These are phyloP conservation scores for Termitomyces sp. DNA, from an alignment of 768 basidiomycete species.

Conservation along the genomic window DNA sequence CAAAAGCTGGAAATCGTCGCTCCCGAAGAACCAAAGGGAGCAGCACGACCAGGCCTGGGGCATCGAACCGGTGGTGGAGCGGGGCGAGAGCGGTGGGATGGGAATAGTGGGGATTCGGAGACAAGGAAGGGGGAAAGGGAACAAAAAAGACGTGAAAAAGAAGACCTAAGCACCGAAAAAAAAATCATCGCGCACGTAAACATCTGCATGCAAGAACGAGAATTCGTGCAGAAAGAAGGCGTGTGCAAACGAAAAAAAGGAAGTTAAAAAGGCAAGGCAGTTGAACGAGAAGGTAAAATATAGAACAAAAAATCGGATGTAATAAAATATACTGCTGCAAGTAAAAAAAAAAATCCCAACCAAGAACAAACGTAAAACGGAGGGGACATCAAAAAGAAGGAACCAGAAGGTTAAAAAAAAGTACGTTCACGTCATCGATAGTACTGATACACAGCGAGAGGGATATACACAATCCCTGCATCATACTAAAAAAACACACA, in stretches of 20 bases:
- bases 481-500: constrained; percentile 5
- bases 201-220: neutral
- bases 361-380: neutral
- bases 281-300: neutral
- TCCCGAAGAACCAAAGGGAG: neutral
- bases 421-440: neutral
- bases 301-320: neutral
- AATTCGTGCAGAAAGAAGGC: neutral
- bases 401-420: too few relatives aligned
- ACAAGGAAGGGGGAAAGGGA: neutral
- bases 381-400: neutral
- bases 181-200: neutral
- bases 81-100: neutral
- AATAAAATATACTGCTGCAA: neutral
- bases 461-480: neutral
- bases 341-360: neutral
- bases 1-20: neutral
- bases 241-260: neutral
- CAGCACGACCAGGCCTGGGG: neutral
- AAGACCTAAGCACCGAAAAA: neutral
- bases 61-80: neutral
- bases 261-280: too few relatives aligned
- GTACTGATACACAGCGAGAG: constrained; percentile 1
- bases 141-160: neutral
- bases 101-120: neutral